These are phyloP conservation scores for Trichosanthes cucumerina DNA, from an alignment of 306 rosid genomes.

Conservation along the genomic window DNA sequence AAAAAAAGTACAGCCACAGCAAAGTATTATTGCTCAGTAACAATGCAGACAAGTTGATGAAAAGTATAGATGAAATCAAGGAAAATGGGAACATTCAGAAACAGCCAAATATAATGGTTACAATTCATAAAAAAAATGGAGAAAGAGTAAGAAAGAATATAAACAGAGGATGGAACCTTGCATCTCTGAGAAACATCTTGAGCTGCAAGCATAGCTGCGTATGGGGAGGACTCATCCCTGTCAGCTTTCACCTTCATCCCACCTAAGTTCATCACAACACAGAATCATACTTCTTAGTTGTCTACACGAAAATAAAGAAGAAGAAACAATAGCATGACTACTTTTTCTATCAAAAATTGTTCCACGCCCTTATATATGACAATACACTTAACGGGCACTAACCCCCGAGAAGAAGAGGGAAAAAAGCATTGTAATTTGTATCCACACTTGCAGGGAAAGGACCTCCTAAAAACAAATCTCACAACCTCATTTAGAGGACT, in stretches of 20 bases:
- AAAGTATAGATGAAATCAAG: background rate
- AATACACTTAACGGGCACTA: background rate
- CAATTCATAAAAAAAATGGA: background rate
- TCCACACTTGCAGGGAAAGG: background rate
- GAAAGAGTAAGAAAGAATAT: background rate
- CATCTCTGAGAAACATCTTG: conserved; percentile 58
- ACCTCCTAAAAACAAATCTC: background rate
- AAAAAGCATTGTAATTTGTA: background rate
- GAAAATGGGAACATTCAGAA: background rate
- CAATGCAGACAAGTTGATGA: background rate
- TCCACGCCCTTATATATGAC: background rate
- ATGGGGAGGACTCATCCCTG: conserved; percentile 56
- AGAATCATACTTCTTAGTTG: background rate
- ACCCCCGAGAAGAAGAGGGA: background rate
- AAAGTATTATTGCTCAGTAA: background rate
- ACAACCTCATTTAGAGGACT: background rate
- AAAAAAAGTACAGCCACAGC: background rate
- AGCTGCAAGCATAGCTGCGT: conserved; percentile 72
- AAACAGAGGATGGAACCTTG: conserved; percentile 22
- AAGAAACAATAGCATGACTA: background rate
- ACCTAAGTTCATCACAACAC: conserved; percentile 19
- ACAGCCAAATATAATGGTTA: background rate
- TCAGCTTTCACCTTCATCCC: conserved; percentile 72
- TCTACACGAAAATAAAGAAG: background rate
- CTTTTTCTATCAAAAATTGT: background rate